Conservation (phyloP, 306 rosid species). For the Crotalaria pallida region DNA sequence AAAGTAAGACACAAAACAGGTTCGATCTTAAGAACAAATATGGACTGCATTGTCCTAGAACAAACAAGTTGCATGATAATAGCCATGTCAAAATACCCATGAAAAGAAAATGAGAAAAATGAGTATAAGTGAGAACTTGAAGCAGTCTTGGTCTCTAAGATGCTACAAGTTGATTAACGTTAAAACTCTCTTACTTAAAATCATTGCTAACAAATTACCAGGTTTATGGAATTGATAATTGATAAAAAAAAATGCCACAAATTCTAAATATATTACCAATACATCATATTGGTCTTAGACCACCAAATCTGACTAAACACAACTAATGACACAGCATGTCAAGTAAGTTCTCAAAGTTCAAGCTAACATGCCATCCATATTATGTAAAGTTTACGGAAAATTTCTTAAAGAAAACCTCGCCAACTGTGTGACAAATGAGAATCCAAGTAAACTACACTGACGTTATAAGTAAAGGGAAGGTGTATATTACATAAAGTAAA, state of each 20-base stretch:
- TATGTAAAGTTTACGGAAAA: constrained; percentile 8
- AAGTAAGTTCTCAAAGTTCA: constrained; percentile 7
- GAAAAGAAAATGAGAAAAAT: neutral
- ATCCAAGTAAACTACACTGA: neutral
- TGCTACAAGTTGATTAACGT: neutral
- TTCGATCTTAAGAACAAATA: neutral
- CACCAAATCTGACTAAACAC: neutral
- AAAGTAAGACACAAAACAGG: neutral
- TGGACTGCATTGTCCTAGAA: neutral
- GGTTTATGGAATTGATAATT: neutral
- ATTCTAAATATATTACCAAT: neutral
- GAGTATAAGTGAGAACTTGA: neutral
- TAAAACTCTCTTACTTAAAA: neutral
- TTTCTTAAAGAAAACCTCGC: constrained; percentile 9
- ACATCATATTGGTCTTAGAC: neutral
- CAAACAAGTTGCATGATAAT: neutral
- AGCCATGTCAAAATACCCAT: neutral
- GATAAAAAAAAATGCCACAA: neutral
- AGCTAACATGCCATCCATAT: neutral
- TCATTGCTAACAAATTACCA: neutral
- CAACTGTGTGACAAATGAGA: constrained; percentile 13
- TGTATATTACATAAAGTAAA: neutral
- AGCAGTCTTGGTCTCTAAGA: neutral
- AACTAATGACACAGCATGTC: neutral
- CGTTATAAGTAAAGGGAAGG: neutral